phyloP scores from a whole-genome alignment of 108 stramenopile genomes.

The Mediolabrus comicus region DNA sequence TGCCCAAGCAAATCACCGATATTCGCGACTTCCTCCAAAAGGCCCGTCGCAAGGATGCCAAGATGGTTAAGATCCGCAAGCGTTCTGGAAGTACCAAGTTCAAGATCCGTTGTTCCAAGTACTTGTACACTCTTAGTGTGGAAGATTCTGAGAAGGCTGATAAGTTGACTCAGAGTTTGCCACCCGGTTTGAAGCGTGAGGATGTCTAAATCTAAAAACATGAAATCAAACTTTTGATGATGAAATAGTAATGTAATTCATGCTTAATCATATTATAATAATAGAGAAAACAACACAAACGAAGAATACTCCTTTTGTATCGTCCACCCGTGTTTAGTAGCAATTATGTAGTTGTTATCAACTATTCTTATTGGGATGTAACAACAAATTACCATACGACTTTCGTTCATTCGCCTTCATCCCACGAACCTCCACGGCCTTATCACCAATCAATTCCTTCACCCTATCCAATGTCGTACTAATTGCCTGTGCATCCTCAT shows the following conservation, averaged over 20 bases:
- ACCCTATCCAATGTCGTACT: constrained; percentile 55
- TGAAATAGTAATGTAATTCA: too few species aligned
- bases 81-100: constrained; percentile 90
- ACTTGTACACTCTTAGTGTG: constrained; percentile 95
- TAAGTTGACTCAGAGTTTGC: constrained; percentile 97
- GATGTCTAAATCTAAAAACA: constrained; percentile 73
- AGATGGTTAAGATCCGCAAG: constrained; percentile 97
- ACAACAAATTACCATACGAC: constrained; percentile 24
- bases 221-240: too few species aligned
- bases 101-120: constrained; percentile 98
- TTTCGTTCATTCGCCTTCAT: constrained; percentile 41
- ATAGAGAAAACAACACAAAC: background rate
- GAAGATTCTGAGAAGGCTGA: constrained; percentile 96
- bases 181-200: constrained; percentile 91
- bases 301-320: background rate
- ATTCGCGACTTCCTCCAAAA: constrained; percentile 95
- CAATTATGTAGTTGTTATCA: background rate
- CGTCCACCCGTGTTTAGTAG: background rate
- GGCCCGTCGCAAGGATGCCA: constrained; percentile 94
- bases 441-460: constrained; percentile 41
- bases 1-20: constrained; percentile 95
- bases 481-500: constrained; percentile 47
- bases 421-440: constrained; percentile 42
- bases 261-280: too few species aligned
- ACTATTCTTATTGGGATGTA: constrained; percentile 32